Percentiles rank a stretch among this genome's conserved stretches.
Evolutionary conservation across 257 asterid genomes (phyloP).

Genomic region (Solanum rostratum): DNA sequence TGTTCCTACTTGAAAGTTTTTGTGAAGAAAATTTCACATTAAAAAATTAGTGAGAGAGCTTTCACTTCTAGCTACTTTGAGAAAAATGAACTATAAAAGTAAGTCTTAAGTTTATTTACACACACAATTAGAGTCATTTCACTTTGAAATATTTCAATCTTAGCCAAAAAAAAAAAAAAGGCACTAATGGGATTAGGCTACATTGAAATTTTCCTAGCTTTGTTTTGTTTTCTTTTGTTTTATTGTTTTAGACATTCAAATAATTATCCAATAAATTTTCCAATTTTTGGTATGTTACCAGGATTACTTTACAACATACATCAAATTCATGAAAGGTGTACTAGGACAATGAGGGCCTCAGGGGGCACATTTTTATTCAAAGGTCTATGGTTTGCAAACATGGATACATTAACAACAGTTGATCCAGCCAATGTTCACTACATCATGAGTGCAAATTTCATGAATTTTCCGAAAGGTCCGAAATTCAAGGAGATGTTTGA

Average conservation of each 20-base stretch:
- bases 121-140: too few relatives aligned
- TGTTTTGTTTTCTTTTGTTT: constrained; percentile 13
- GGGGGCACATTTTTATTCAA: constrained; percentile 28
- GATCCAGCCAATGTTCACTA: constrained; percentile 43
- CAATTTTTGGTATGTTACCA: constrained; percentile 40
- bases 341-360: constrained; percentile 7
- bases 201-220: constrained; percentile 13
- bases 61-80: background rate
- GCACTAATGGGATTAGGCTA: background rate
- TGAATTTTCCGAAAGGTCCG: constrained; percentile 43
- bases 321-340: constrained; percentile 21
- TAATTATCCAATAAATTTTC: constrained; percentile 20
- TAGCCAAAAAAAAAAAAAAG: background rate
- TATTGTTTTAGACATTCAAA: background rate
- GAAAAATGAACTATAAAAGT: background rate
- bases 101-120: background rate
- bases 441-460: constrained; percentile 37
- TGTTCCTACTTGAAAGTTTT: background rate
- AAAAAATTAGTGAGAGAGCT: background rate
- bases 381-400: constrained; percentile 40
- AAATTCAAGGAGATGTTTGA: constrained; percentile 39
- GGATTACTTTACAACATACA: constrained; percentile 12
- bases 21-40: background rate
- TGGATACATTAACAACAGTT: constrained; percentile 39
- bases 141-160: too few relatives aligned